Base-by-base conservation (phyloP, 2,329 filamentous ascomycete genomes). In the Cladophialophora exuberans region DNA sequence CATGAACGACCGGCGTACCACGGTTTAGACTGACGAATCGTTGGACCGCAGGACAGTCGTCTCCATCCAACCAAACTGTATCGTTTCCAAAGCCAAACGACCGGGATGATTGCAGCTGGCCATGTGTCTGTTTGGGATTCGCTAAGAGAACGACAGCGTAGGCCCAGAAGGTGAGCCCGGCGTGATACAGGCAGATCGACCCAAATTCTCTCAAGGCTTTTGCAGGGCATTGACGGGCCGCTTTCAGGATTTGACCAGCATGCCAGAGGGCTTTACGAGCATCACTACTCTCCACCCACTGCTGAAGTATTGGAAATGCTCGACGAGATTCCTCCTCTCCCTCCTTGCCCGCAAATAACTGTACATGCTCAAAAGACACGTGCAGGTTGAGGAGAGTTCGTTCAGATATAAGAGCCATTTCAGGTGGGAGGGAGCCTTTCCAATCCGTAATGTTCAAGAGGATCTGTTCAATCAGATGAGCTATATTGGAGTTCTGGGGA, bases 111-210 rank as follows among this genome's bases (percentile, higher is more conserved):
- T 20, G 38, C 7, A 4, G 10, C 38, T 42, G 30, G 9, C n/a
- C 9, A 7, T 31, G 30, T 31, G 30, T 7, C 7, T 36, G 17
- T 15, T 36, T 15, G 33, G 33, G n/a, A 36, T 15, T n/a, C 3
- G 38, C 38, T 7, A 6, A 6, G 6, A 9, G 22, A 9, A 42
- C 11, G 0, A 89, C 80, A 0, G 85, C 84, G 61, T 86, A 88
- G 0, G 81, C 81, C 33, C 33, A 36, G n/a, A 36, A 15, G n/a
- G 83, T 82, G 3, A 90, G 73, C 10, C 81, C 79, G 3, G 84
- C 85, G 65, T 89, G 86, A 65, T 89, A 87, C 0, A 89, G 79
- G 0, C 82, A 83, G 5, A 89, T 81, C 0, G 86, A 7, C 58
- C 83, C 82, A 66, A 89, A 89, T 59, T 86, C 83, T 38, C 83